phyloP scores from a whole-genome alignment of 257 asterid genomes.

The Cruciata laevipes region DNA sequence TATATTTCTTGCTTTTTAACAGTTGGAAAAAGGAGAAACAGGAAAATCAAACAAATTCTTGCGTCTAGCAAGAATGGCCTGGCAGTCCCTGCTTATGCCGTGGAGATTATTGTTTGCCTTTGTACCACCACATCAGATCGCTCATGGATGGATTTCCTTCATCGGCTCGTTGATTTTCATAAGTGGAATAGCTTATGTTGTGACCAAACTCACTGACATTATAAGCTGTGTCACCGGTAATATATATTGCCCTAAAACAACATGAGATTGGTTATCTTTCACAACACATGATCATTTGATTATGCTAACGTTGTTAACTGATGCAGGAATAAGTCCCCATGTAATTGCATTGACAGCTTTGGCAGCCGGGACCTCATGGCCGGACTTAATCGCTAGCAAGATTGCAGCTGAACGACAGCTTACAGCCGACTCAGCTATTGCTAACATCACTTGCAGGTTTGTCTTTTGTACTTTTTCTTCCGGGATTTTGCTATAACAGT shows the following conservation, averaged over 20 bases:
- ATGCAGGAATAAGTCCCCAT: slow-evolving; percentile 67
- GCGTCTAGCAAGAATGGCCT: slow-evolving; percentile 38
- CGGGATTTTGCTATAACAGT: too few relatives aligned
- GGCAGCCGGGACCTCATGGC: slow-evolving; percentile 96
- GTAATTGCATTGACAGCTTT: slow-evolving; percentile 84
- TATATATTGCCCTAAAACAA: background rate
- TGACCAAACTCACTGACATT: slow-evolving; percentile 70
- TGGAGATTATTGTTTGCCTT: slow-evolving; percentile 84
- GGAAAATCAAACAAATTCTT: slow-evolving; percentile 37
- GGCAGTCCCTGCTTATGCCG: slow-evolving; percentile 62
- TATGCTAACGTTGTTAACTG: background rate
- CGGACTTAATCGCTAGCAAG: slow-evolving; percentile 94
- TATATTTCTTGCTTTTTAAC: slow-evolving; percentile 11
- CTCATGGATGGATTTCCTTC: slow-evolving; percentile 94
- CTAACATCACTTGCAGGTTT: slow-evolving; percentile 94
- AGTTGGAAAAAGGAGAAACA: slow-evolving; percentile 62
- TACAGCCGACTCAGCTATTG: slow-evolving; percentile 94
- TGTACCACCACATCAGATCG: slow-evolving; percentile 86
- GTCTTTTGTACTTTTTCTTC: background rate
- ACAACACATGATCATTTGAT: background rate
- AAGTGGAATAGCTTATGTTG: slow-evolving; percentile 76
- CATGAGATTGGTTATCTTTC: background rate
- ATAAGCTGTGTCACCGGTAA: slow-evolving; percentile 87
- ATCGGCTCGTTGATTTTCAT: slow-evolving; percentile 62
- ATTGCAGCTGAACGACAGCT: slow-evolving; percentile 94